Conservation (phyloP, 2,329 filamentous ascomycete genomes). For the Drechslerella coelobrocha region DNA sequence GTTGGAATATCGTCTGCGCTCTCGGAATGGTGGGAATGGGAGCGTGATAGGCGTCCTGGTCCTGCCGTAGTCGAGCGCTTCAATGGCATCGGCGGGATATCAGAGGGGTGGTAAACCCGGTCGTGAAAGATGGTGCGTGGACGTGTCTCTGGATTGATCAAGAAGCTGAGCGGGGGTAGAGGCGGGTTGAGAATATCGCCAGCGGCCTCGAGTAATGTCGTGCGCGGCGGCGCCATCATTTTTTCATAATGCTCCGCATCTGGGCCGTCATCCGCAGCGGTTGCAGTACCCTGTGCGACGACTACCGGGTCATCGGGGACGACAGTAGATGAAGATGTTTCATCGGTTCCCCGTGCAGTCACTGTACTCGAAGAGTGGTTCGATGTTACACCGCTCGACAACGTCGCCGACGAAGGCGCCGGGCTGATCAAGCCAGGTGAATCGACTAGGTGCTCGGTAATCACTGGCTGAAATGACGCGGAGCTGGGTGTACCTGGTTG, state of each 20-base stretch:
- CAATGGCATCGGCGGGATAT: slow-evolving; percentile 81
- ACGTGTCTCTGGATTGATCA: slow-evolving; percentile 81
- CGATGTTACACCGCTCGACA: slow-evolving; percentile 10
- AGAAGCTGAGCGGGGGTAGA: slow-evolving; percentile 78
- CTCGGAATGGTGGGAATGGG: slow-evolving; percentile 32
- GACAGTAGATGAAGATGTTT: slow-evolving; percentile 19
- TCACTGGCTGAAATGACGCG: slow-evolving; percentile 5
- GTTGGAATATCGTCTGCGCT: slow-evolving; percentile 23
- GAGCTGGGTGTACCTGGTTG: slow-evolving; percentile 6
- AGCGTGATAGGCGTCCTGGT: slow-evolving; percentile 28
- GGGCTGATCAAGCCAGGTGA: slow-evolving; percentile 20
- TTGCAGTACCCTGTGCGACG: slow-evolving; percentile 26
- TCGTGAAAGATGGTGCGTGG: slow-evolving; percentile 95
- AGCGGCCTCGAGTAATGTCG: slow-evolving; percentile 93
- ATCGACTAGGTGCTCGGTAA: slow-evolving; percentile 19
- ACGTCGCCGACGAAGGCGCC: slow-evolving; percentile 25
- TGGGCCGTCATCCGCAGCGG: slow-evolving; percentile 31
- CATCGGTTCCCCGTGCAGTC: slow-evolving; percentile 11
- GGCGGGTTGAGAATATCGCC: slow-evolving; percentile 91
- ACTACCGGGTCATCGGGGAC: slow-evolving; percentile 31
- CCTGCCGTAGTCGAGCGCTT: slow-evolving; percentile 13
- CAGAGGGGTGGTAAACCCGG: slow-evolving; percentile 88
- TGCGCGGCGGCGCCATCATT: slow-evolving; percentile 77
- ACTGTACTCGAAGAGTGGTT: slow-evolving; percentile 17
- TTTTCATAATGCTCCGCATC: slow-evolving; percentile 41